These are phyloP conservation scores for Rhizomucor pusillus DNA, from an alignment of 371 early-diverging fungal species.

Conservation along the genomic window DNA sequence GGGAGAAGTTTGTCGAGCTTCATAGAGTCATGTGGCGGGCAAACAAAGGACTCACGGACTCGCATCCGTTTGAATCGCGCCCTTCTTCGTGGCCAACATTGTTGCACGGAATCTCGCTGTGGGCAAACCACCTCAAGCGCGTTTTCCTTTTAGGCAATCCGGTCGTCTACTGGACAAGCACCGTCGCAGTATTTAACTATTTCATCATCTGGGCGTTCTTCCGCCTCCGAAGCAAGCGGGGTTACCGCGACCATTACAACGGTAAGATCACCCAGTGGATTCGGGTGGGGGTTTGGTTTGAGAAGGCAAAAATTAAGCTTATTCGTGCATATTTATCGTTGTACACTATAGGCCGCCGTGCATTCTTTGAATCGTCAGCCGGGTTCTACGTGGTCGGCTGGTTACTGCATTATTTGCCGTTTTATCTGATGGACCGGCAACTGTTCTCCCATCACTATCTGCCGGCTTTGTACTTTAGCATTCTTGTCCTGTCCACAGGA, in stretches of 20 bases:
- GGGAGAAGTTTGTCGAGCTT: conserved; percentile 79
- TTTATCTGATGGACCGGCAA: conserved; percentile 92
- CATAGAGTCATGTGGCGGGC: conserved; percentile 81
- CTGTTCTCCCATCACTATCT: conserved; percentile 98
- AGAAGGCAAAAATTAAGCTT: background rate
- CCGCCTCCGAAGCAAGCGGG: conserved; percentile 69
- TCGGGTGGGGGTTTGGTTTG: no score
- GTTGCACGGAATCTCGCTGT: conserved; percentile 86
- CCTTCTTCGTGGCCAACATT: conserved; percentile 86
- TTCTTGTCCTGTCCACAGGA: conserved; percentile 68
- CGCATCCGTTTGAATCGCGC: conserved; percentile 87
- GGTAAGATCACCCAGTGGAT: conserved; percentile 31
- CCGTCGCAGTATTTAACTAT: conserved; percentile 64
- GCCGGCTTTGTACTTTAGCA: conserved; percentile 85
- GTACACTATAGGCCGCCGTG: conserved; percentile 2
- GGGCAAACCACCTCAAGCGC: conserved; percentile 67
- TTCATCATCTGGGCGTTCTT: conserved; percentile 59
- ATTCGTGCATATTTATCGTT: background rate
- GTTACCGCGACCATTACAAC: conserved; percentile 63
- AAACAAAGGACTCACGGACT: conserved; percentile 77
- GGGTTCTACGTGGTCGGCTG: conserved; percentile 89
- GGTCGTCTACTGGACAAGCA: conserved; percentile 82
- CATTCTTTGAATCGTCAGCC: conserved; percentile 56
- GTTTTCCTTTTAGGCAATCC: conserved; percentile 99
- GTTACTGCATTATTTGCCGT: conserved; percentile 92